These are phyloP conservation scores for Jatropha curcas DNA, from an alignment of 345 rosid genomes.

Conservation along the genomic window DNA sequence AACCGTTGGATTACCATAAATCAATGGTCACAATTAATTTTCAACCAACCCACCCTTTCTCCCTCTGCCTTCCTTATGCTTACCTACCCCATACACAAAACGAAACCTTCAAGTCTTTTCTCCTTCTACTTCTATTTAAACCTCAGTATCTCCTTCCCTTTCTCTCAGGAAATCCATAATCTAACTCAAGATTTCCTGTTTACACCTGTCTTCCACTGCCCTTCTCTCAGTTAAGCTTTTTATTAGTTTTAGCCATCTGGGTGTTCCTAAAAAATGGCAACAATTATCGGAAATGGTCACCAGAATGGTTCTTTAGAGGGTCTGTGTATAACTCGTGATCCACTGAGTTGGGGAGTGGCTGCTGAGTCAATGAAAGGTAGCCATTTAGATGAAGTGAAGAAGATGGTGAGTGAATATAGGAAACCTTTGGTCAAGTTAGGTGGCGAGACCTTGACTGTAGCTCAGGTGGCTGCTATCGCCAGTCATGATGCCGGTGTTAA, in stretches of 20 bases:
- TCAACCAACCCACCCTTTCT: slow-evolving; percentile 30
- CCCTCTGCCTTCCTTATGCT: slow-evolving; percentile 17
- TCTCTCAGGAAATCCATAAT: slow-evolving; percentile 17
- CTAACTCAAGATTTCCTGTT: not conserved
- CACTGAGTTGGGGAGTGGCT: slow-evolving; percentile 65
- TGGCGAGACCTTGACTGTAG: slow-evolving; percentile 75
- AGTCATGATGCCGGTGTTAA: slow-evolving; percentile 3
- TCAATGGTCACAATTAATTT: slow-evolving; percentile 15
- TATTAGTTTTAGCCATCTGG: not conserved
- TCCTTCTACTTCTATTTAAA: slow-evolving; percentile 13
- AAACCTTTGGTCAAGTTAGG: slow-evolving; percentile 60
- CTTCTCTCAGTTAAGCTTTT: not conserved
- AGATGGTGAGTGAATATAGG: slow-evolving; percentile 70
- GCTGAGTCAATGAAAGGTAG: slow-evolving; percentile 81
- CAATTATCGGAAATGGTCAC: not conserved
- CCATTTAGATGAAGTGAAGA: slow-evolving; percentile 78
- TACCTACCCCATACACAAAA: slow-evolving; percentile 13
- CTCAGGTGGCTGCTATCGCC: slow-evolving; percentile 68
- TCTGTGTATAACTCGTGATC: slow-evolving; percentile 40
- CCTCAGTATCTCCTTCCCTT: not conserved
- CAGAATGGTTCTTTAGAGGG: slow-evolving; percentile 19
- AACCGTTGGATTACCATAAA: not conserved
- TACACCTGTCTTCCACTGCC: not conserved
- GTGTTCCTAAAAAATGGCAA: slow-evolving; percentile 4
- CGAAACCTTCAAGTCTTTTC: not conserved